These are phyloP conservation scores for Botryotinia globosa DNA, from an alignment of 2,329 filamentous ascomycete genomes.

Conservation along the genomic window DNA sequence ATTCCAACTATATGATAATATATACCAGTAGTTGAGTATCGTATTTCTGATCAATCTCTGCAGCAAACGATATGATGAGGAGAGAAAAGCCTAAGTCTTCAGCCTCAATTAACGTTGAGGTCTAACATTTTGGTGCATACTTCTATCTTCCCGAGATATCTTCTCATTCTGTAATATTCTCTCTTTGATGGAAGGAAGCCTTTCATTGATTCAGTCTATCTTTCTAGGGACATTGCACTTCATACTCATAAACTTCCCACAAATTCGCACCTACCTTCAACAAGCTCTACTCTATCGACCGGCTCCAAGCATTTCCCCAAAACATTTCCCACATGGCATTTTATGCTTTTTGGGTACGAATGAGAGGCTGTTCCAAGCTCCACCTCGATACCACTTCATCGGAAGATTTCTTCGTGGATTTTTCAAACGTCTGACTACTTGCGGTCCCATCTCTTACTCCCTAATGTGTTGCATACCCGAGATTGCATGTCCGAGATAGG, in stretches of 20 bases:
- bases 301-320: not conserved
- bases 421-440: not conserved
- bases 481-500: not conserved
- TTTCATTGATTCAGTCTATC: not conserved
- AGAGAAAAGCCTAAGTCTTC: not conserved
- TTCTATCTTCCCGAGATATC: not conserved
- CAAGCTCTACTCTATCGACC: not conserved
- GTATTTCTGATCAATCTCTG: not conserved
- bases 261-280: not conserved
- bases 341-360: not conserved
- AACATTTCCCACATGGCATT: not conserved
- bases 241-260: not conserved
- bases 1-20: not conserved
- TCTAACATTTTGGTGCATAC: not conserved
- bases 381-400: slow-evolving; percentile 3
- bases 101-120: not conserved
- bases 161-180: not conserved
- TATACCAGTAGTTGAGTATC: not conserved
- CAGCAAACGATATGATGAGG: too few relatives aligned
- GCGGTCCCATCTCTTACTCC: not conserved
- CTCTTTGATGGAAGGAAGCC: not conserved
- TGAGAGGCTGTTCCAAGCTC: not conserved
- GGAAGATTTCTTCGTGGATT: not conserved
- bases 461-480: not conserved
- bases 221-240: not conserved